Evolutionary conservation across 805 yeast species (phyloP).

Genomic region (Ogataea salicorniae): DNA sequence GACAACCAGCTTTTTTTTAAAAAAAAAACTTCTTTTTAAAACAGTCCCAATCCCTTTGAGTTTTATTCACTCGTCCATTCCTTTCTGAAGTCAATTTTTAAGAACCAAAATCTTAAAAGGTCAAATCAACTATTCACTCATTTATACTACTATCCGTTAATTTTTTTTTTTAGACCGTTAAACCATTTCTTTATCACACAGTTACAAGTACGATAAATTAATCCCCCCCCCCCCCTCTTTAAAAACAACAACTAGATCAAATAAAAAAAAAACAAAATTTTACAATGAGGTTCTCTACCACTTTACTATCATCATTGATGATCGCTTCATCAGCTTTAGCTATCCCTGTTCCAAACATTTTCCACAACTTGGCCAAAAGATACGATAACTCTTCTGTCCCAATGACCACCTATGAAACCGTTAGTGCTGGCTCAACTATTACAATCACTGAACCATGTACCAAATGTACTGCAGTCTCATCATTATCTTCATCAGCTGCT

Average conservation of each 20-base stretch:
- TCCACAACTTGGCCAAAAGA: conserved; percentile 21
- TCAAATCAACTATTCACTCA: conserved; percentile 27
- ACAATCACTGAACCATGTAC: conserved; percentile 3
- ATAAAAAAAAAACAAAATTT: background rate
- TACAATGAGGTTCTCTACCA: conserved; percentile 14
- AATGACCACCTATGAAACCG: background rate
- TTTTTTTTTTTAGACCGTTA: background rate
- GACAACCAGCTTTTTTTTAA: background rate
- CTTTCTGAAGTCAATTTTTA: conserved; percentile 3
- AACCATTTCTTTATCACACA: no score
- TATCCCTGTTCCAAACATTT: conserved; percentile 16
- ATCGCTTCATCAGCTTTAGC: conserved; percentile 12
- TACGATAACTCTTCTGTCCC: conserved; percentile 19
- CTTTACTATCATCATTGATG: conserved; percentile 9
- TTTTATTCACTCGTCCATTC: conserved; percentile 21
- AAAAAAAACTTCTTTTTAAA: background rate
- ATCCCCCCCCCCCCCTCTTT: no score
- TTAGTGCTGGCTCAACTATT: background rate
- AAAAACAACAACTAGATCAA: no score
- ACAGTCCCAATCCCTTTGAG: background rate
- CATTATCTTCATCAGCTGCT: background rate
- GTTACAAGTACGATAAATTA: no score
- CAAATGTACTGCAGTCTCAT: background rate
- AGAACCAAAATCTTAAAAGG: background rate
- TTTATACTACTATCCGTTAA: conserved; percentile 20